A percentile compares a stretch with the other conserved stretches of the same genome.
Evolutionary conservation across 192 early-diverging fungal genomes (phyloP).

Genomic region (Mortierella antarctica): DNA sequence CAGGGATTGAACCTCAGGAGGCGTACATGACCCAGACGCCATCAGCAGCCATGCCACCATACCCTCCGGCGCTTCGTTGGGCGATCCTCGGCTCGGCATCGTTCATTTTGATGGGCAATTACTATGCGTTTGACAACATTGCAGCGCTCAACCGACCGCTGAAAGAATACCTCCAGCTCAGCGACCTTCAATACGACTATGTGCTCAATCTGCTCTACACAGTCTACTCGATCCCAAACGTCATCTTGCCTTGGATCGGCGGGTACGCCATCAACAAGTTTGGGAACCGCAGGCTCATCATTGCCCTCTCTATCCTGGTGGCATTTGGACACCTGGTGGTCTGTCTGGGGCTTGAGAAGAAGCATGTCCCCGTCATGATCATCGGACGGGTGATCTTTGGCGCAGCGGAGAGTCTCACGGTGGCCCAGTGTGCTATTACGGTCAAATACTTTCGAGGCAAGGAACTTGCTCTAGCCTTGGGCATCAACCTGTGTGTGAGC

Average conservation of each 20-base stretch:
- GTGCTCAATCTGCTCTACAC: conserved; percentile 66
- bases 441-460: conserved; percentile 65
- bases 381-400: conserved; percentile 68
- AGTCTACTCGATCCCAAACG: conserved; percentile 71
- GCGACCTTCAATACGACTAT: conserved; percentile 58
- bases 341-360: conserved; percentile 53
- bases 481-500: conserved; percentile 51
- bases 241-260: conserved; percentile 67
- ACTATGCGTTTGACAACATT: conserved; percentile 51
- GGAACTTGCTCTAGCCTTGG: conserved; percentile 68
- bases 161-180: conserved; percentile 36
- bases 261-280: conserved; percentile 61
- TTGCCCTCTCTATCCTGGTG: conserved; percentile 43
- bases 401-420: conserved; percentile 61
- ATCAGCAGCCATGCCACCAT: not conserved
- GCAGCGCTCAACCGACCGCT: conserved; percentile 64
- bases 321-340: conserved; percentile 60
- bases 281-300: conserved; percentile 55
- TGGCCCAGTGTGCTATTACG: conserved; percentile 62
- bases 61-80: conserved; percentile 23
- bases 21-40: not conserved
- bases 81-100: conserved; percentile 36
- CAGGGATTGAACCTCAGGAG: not conserved
- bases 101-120: conserved; percentile 62
- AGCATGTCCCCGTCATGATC: conserved; percentile 15